A percentile compares a stretch with the other conserved stretches of the same genome.
Evolutionary conservation across 2,329 filamentous ascomycete species (phyloP).

Genomic region (Xylariaceae sp.): DNA sequence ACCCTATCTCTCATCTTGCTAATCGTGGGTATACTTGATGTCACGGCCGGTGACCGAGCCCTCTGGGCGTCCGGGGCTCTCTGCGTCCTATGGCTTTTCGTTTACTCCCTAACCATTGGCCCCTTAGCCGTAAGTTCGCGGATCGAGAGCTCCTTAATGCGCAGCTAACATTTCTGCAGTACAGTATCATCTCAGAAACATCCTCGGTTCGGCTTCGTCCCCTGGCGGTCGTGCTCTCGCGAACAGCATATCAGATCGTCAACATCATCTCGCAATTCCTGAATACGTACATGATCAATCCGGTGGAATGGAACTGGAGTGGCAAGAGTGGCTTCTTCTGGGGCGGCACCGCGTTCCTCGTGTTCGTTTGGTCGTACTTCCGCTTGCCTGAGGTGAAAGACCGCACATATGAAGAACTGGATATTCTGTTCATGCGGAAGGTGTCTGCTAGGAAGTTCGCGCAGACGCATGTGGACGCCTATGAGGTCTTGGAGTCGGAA

Average conservation of each 20-base stretch:
- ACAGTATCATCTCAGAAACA: conserved; percentile 44
- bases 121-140: conserved; percentile 39
- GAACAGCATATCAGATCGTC: conserved; percentile 40
- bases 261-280: conserved; percentile 40
- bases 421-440: conserved; percentile 45
- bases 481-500: conserved; percentile 15
- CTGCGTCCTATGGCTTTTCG: conserved; percentile 40
- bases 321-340: conserved; percentile 43
- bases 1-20: conserved; percentile 35
- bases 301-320: conserved; percentile 36
- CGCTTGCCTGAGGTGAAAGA: conserved; percentile 48
- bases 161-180: conserved; percentile 28
- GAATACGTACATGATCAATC: conserved; percentile 37
- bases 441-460: conserved; percentile 38
- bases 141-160: too few relatives aligned
- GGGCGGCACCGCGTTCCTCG: conserved; percentile 38
- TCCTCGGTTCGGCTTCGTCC: conserved; percentile 43
- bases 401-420: conserved; percentile 49
- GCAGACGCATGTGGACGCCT: conserved; percentile 32
- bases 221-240: conserved; percentile 42
- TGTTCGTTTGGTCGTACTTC: conserved; percentile 47
- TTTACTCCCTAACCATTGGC: conserved; percentile 45
- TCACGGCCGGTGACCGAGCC: conserved; percentile 38
- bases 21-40: conserved; percentile 38
- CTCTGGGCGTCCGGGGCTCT: conserved; percentile 40